Evolutionary conservation across 2,329 filamentous ascomycete genomes (phyloP), one percentile per base, ranked within the genome.

Genomic region (Dothistroma septosporum): DNA sequence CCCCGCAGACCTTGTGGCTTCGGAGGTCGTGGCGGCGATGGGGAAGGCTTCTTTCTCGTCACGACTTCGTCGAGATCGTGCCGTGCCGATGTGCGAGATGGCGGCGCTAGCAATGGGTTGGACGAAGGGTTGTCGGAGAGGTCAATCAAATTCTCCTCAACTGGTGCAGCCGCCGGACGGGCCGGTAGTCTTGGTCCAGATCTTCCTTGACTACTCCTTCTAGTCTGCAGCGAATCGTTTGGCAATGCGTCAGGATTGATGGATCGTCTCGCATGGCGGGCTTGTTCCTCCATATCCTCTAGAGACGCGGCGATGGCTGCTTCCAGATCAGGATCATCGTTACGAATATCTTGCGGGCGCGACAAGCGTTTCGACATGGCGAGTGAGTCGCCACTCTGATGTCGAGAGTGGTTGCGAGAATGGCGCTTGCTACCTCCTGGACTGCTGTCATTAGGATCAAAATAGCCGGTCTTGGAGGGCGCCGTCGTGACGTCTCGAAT

Each of bases 401-500:
- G 64, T 33, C 69, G 61, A 8, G 67, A 71, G 60, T 75, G 69
- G 50, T 66, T 69, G 44, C 67, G 68, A 58, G 61, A 72, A 35
- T 67, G 63, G 24, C 73, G 69, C 46, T 72, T 68, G 10, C 63
- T 61, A 41, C 64, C 60, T 0, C 64, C 61, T 71, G 62, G 72
- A 74, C 66, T 65, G 64, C 76, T 72, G 32, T 80, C 72, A 0
- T 83, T 82, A 14, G 85, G 82, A 65, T 96, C 90, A 70, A 97
- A 97, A 73, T 94, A 97, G 0, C 85, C 85, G 10, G 68, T 69
- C 12, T 85, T 81, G 52, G 80, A 81, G 6, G 41, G n/a, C 41
- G 89, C 83, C 0, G 91, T 96, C 0, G 94, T 99, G 22, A 99
- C 91, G 75, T 99, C 94, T 58, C 95, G 85, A 65, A 99, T 97